Evolutionary conservation across 139 green algal species (phyloP), one percentile per base, ranked within the genome.

Genomic region (Astrephomene gubernaculifera): DNA sequence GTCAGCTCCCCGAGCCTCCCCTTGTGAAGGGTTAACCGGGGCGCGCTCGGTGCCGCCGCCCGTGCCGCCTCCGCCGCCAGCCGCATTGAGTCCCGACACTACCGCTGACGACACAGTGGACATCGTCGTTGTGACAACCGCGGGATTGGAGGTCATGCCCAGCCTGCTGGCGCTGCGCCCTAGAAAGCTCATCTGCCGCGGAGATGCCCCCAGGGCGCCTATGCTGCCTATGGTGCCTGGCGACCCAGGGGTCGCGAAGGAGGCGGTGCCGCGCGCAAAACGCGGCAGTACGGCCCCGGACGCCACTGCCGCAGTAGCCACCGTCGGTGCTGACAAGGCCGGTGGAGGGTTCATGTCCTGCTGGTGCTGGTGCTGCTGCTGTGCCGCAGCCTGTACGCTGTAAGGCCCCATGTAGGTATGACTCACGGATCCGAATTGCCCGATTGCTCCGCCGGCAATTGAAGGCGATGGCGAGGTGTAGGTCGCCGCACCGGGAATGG

Each of bases 101-200:
- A n/a, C 29, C 43, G 70, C n/a, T 27, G 33, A 10, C 31, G 31
- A 41, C 36, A 41, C 35, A 6, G 65, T 1, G 2, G 35, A 8
- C 39, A 52, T n/a, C n/a, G 44, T 27, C 10, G 71, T 14, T 3
- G 43, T 57, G 17, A 14, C n/a, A n/a, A n/a, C 45, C n/a, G 71
- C 22, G 8, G n/a, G 31, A 5, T 31, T 22, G 8, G 74, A 82
- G 6, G 35, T 33, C 6, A 29, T 7, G 14, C 52, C 73, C 73
- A 82, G 54, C 12, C 74, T 54, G 39, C 74, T 82, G 27, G 36
- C 21, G 36, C 54, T 82, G 54, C 74, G 54, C 9, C 54, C 74
- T 38, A 82, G 39, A 33, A 82, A 82, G 57, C 74, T 82, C 4
- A 82, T 54, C 74, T 82, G 74, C 17, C 74, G 54, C 4, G 74